A percentile compares a stretch with the other conserved stretches of the same genome.
These are phyloP conservation scores for Erysimum cheiri DNA, from an alignment of 441 rosid species.

Conservation along the genomic window DNA sequence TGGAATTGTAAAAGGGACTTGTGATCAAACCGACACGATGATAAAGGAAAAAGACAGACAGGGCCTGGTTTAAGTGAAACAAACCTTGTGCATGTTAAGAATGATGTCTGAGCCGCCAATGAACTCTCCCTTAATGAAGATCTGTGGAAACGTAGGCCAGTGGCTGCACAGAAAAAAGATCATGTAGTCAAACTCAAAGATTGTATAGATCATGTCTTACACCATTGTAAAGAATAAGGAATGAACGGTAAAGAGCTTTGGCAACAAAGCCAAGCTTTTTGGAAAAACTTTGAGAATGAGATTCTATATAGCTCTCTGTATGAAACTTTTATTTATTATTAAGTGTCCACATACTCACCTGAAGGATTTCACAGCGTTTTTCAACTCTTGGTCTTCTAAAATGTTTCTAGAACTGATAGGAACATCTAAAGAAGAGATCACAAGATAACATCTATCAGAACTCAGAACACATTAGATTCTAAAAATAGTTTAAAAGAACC, in stretches of 20 bases:
- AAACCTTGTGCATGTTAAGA: slow-evolving; percentile 86
- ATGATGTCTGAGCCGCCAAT: slow-evolving; percentile 95
- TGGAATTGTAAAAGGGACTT: slow-evolving; percentile 39
- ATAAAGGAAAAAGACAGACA: not conserved
- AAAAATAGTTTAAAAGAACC: not conserved
- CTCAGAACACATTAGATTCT: not conserved
- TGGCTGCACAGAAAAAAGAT: slow-evolving; percentile 57
- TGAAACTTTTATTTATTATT: not conserved
- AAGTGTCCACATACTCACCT: slow-evolving; percentile 52
- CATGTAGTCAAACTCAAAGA: not conserved
- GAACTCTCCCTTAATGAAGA: slow-evolving; percentile 92
- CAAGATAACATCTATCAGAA: slow-evolving; percentile 5
- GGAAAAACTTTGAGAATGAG: not conserved
- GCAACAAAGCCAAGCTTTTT: not conserved
- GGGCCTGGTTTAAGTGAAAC: not conserved
- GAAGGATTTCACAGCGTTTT: slow-evolving; percentile 83
- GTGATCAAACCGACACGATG: slow-evolving; percentile 2
- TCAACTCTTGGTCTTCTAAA: slow-evolving; percentile 83
- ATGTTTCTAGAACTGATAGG: slow-evolving; percentile 87
- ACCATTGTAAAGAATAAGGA: not conserved
- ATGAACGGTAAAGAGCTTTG: not conserved
- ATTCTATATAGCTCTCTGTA: no score
- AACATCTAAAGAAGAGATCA: slow-evolving; percentile 56
- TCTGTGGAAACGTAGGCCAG: slow-evolving; percentile 97
- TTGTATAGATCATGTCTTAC: not conserved